A percentile compares a stretch with the other conserved stretches of the same genome.
Conservation (phyloP, 176 grass and related monocot species). For the Elymus sibiricus region DNA sequence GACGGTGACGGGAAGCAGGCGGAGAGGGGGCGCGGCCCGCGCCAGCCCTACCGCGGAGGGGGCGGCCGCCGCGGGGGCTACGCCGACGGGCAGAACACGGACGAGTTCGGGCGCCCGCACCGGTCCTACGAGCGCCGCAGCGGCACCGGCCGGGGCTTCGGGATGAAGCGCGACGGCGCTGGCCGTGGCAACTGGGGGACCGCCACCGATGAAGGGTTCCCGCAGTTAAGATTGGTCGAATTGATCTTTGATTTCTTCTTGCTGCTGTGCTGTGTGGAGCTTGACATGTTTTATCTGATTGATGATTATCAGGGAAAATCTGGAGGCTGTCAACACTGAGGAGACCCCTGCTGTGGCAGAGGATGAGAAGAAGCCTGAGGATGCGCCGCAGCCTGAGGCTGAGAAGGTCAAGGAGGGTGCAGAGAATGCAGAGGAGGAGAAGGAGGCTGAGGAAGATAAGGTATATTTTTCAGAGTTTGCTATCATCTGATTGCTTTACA, state of each 20-base stretch:
- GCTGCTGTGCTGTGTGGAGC: background rate
- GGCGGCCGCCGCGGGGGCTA: slow-evolving; percentile 47
- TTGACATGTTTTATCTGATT: background rate
- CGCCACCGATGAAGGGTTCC: slow-evolving; percentile 42
- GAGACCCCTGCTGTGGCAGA: slow-evolving; percentile 17
- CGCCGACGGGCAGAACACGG: slow-evolving; percentile 38
- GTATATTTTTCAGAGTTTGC: slow-evolving; percentile 21
- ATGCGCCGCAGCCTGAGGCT: slow-evolving; percentile 7
- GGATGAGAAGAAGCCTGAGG: slow-evolving; percentile 58
- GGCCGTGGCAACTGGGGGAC: slow-evolving; percentile 87
- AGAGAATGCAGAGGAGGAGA: slow-evolving; percentile 37
- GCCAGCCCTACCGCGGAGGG: slow-evolving; percentile 56
- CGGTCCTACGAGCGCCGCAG: slow-evolving; percentile 73
- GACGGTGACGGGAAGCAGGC: slow-evolving; percentile 33
- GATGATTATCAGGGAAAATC: slow-evolving; percentile 10
- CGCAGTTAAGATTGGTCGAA: slow-evolving; percentile 44
- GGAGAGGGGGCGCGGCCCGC: slow-evolving; percentile 35
- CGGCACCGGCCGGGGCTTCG: slow-evolving; percentile 67
- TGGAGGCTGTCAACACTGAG: slow-evolving; percentile 16
- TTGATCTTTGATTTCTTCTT: background rate
- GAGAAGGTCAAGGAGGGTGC: slow-evolving; percentile 46
- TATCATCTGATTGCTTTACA: background rate
- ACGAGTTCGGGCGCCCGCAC: slow-evolving; percentile 37
- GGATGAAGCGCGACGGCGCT: slow-evolving; percentile 74
- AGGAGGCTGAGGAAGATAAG: slow-evolving; percentile 75